Evolutionary conservation across 2,329 filamentous ascomycete species (phyloP), one percentile per base, ranked within the genome.

Genomic region (Cladosporium austrohemisphaericum): DNA sequence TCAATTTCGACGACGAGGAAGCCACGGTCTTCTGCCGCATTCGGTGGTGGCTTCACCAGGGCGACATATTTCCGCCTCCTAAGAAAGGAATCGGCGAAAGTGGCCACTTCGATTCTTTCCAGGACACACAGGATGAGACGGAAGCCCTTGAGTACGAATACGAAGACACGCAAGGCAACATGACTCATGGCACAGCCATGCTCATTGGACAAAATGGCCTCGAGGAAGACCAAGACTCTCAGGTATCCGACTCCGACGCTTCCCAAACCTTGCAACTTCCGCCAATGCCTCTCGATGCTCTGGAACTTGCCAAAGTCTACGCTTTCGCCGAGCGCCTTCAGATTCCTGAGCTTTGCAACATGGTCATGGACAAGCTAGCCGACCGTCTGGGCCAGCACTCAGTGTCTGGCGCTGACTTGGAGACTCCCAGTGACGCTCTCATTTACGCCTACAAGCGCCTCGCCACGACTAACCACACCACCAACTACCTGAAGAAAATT

Each of bases 361-460:
- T 22, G 16, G 8, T 33, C 26, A 19, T 41, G 8, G 18, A 40
- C 5, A 4, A 33, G 20, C 19, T 49, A 5, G 26, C 25, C 35
- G 4, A 41, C 13, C 25, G 37, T 14, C 45, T 49, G 8, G 35
- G 25, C n/a, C 16, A 41, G 19, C 26, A 49, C 19, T 9, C 7
- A n/a, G 14, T 9, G 8, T n/a, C n/a, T n/a, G n/a, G n/a, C n/a
- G n/a, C n/a, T n/a, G n/a, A n/a, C n/a, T n/a, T n/a, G n/a, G n/a
- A n/a, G n/a, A 23, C 18, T 7, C 35, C 33, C 3, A 13, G 25
- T 7, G 3, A 16, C 10, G 25, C 18, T 3, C 45, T 49, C 2
- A 7, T 49, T 19, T 41, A 49, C 29, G 45, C 45, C 3, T 46
- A 36, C 16, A 9, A 46, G 16, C 43, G 43, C 11, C 28, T 22